Evolutionary conservation across 202 grass and related monocot genomes (phyloP).

Genomic region (Zizania palustris): DNA sequence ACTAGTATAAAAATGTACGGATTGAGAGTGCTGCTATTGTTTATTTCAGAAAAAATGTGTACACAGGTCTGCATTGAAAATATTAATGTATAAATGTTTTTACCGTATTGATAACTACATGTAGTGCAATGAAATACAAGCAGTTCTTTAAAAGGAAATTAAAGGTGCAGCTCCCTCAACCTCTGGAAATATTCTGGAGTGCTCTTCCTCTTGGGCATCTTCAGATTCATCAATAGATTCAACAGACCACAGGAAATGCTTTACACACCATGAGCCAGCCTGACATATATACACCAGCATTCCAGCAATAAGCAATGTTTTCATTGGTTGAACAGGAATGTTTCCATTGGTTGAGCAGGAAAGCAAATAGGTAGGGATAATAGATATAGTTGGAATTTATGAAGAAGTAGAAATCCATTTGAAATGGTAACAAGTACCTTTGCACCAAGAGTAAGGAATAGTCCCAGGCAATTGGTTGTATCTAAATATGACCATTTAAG

Average conservation of each 20-base stretch:
- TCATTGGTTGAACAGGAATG: constrained; percentile 19
- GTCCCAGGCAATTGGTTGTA: constrained; percentile 41
- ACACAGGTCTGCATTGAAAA: not conserved
- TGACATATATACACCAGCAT: constrained; percentile 37
- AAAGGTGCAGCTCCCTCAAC: constrained; percentile 41
- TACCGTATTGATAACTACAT: constrained; percentile 17
- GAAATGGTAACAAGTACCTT: constrained; percentile 59
- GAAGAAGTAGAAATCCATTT: constrained; percentile 3
- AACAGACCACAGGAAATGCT: constrained; percentile 53
- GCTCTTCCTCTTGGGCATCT: constrained; percentile 65
- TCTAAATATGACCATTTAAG: constrained; percentile 62
- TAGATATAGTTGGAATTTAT: not conserved
- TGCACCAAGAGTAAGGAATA: constrained; percentile 63
- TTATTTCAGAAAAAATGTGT: constrained; percentile 11
- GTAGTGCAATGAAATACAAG: constrained; percentile 30
- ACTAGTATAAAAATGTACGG: not conserved
- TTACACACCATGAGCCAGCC: constrained; percentile 80
- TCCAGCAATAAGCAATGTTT: constrained; percentile 21
- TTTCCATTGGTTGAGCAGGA: constrained; percentile 14
- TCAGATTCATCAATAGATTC: constrained; percentile 56
- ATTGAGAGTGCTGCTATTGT: not conserved
- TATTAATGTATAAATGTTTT: not conserved
- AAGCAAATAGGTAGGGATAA: not conserved
- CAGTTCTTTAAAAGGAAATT: not conserved
- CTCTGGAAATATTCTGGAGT: constrained; percentile 64